These are phyloP conservation scores for Gloeophyllum trabeum DNA, from an alignment of 768 basidiomycete species.

Conservation along the genomic window DNA sequence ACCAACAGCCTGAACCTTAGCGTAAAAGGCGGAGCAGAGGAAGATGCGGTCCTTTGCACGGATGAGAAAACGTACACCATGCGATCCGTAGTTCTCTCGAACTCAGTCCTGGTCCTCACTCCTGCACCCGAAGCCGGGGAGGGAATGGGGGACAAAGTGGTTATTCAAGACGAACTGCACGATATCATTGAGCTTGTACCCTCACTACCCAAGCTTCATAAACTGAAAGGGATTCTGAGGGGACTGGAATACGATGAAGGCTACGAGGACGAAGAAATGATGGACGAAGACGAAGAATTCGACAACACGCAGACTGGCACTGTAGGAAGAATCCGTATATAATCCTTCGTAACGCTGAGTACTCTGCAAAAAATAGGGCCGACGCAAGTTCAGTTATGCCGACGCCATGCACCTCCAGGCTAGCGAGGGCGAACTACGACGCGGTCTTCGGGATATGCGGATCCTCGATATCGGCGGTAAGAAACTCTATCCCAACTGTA, in stretches of 20 bases:
- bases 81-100: slow-evolving; percentile 82
- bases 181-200: slow-evolving; percentile 79
- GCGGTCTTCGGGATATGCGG: slow-evolving; percentile 53
- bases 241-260: slow-evolving; percentile 64
- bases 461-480: slow-evolving; percentile 67
- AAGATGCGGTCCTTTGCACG: slow-evolving; percentile 90
- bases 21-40: slow-evolving; percentile 28
- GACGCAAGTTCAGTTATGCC: slow-evolving; percentile 44
- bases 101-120: slow-evolving; percentile 71
- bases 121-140: slow-evolving; percentile 22
- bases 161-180: slow-evolving; percentile 71
- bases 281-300: too few relatives aligned
- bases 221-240: slow-evolving; percentile 46
- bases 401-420: slow-evolving; percentile 69
- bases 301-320: too few relatives aligned
- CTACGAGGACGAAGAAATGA: slow-evolving; percentile 40
- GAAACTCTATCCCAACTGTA: slow-evolving; percentile 8
- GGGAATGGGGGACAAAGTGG: slow-evolving; percentile 24
- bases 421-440: slow-evolving; percentile 62
- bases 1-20: neutral
- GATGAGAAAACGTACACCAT: slow-evolving; percentile 67
- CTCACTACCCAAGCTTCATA: slow-evolving; percentile 66
- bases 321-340: too few relatives aligned
- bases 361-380: too few relatives aligned
- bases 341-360: too few relatives aligned